phyloP scores from a whole-genome alignment of 2,329 filamentous ascomycete genomes.

The Penicillium expansum region DNA sequence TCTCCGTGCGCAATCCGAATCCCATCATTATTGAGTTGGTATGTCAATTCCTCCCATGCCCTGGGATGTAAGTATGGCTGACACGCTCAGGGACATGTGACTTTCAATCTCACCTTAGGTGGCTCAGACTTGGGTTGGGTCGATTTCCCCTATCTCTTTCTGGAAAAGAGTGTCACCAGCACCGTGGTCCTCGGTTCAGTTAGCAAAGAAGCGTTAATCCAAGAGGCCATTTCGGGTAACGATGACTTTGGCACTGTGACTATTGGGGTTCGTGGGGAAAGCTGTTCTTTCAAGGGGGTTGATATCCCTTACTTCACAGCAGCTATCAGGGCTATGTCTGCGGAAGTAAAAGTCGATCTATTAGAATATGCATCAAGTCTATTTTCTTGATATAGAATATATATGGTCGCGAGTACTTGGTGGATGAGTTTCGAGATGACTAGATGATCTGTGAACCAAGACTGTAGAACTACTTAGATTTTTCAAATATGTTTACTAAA shows the following conservation, averaged over 20 bases:
- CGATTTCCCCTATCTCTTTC: conserved; percentile 22
- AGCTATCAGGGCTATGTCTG: conserved; percentile 22
- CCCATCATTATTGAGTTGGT: conserved; percentile 26
- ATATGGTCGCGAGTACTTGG: too few relatives aligned
- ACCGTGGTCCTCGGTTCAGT: conserved; percentile 18
- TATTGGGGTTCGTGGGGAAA: conserved; percentile 23
- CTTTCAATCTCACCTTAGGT: conserved; percentile 26
- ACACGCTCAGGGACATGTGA: conserved; percentile 20
- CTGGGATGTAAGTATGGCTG: background rate
- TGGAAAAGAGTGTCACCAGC: conserved; percentile 13
- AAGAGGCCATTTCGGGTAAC: conserved; percentile 17
- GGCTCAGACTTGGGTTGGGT: conserved; percentile 22
- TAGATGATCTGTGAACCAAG: too few relatives aligned
- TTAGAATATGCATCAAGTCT: conserved; percentile 20
- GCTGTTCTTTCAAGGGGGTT: conserved; percentile 26
- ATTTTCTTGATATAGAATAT: background rate
- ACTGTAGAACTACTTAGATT: background rate
- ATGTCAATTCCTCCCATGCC: background rate
- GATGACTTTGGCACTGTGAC: conserved; percentile 22
- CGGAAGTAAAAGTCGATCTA: conserved; percentile 18
- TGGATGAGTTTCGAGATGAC: background rate
- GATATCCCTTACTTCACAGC: conserved; percentile 29
- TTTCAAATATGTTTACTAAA: too few relatives aligned
- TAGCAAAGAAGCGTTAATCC: conserved; percentile 19
- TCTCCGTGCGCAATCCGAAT: conserved; percentile 22